Conservation (phyloP, 306 rosid genomes). For the Acmispon strigosus region DNA sequence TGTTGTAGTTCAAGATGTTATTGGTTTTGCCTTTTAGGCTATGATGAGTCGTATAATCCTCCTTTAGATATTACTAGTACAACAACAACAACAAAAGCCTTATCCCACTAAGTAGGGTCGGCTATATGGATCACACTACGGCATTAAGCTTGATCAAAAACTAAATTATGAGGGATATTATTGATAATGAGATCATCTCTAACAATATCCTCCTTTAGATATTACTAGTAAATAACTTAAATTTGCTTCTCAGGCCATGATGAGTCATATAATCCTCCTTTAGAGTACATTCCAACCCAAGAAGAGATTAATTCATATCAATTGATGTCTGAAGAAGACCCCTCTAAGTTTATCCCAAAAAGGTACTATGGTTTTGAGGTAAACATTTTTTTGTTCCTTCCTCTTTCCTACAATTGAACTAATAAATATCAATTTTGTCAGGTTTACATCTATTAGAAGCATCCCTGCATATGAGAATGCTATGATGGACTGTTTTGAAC, state of each 20-base stretch:
- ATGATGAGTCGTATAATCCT: neutral
- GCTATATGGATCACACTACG: too few species aligned
- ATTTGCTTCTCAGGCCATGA: constrained; percentile 58
- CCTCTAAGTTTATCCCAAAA: constrained; percentile 80
- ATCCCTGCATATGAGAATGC: constrained; percentile 88
- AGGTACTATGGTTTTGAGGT: constrained; percentile 38
- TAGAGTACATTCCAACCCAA: constrained; percentile 87
- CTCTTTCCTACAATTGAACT: constrained; percentile 8
- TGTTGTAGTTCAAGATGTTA: constrained; percentile 5
- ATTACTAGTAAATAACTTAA: neutral
- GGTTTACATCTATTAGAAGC: constrained; percentile 74
- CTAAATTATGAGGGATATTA: too few species aligned
- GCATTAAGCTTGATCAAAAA: too few species aligned
- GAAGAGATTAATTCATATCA: constrained; percentile 86
- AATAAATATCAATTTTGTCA: constrained; percentile 25
- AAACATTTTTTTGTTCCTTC: neutral
- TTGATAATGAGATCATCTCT: too few species aligned
- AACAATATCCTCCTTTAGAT: too few species aligned
- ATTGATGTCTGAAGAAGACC: constrained; percentile 85
- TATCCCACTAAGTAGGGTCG: too few species aligned
- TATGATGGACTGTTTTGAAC: constrained; percentile 68
- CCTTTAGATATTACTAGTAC: too few species aligned
- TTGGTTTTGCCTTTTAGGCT: constrained; percentile 1
- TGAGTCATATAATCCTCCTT: constrained; percentile 92
- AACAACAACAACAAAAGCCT: too few species aligned